Evolutionary conservation across 805 yeast genomes (phyloP).

Genomic region (Saturnispora halmiae): DNA sequence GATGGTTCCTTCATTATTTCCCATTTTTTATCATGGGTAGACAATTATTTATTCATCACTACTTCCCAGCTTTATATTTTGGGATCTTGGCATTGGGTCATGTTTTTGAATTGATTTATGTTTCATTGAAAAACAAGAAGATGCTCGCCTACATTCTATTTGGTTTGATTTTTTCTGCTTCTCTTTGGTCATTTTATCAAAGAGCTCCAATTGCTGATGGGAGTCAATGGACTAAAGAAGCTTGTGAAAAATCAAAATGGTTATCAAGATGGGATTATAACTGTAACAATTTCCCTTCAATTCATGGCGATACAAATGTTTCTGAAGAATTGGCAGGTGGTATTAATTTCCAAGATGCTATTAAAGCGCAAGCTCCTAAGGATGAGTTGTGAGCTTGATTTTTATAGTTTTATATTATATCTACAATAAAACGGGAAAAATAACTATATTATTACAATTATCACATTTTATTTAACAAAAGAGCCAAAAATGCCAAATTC

Average conservation of each 20-base stretch:
- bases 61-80: slow-evolving; percentile 86
- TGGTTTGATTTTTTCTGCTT: slow-evolving; percentile 38
- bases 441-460: too few species aligned
- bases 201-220: slow-evolving; percentile 76
- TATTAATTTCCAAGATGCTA: slow-evolving; percentile 17
- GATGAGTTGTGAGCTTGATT: not conserved
- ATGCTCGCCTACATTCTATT: slow-evolving; percentile 37
- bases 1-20: slow-evolving; percentile 62
- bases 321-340: slow-evolving; percentile 11
- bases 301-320: slow-evolving; percentile 7
- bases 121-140: slow-evolving; percentile 31
- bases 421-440: not conserved
- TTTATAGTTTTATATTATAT: slow-evolving; percentile 2
- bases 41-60: slow-evolving; percentile 89
- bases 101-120: slow-evolving; percentile 25
- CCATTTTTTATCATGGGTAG: slow-evolving; percentile 87
- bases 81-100: slow-evolving; percentile 31
- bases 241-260: slow-evolving; percentile 55
- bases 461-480: too few species aligned
- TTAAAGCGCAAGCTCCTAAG: slow-evolving; percentile 12
- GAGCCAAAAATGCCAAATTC: too few species aligned
- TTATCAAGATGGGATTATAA: slow-evolving; percentile 79
- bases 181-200: slow-evolving; percentile 46
- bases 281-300: slow-evolving; percentile 49
- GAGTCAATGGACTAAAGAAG: slow-evolving; percentile 61